A percentile compares a stretch with the other conserved stretches of the same genome.
Evolutionary conservation across 805 yeast genomes (phyloP).

Genomic region (Grigorovia transvaalensis): DNA sequence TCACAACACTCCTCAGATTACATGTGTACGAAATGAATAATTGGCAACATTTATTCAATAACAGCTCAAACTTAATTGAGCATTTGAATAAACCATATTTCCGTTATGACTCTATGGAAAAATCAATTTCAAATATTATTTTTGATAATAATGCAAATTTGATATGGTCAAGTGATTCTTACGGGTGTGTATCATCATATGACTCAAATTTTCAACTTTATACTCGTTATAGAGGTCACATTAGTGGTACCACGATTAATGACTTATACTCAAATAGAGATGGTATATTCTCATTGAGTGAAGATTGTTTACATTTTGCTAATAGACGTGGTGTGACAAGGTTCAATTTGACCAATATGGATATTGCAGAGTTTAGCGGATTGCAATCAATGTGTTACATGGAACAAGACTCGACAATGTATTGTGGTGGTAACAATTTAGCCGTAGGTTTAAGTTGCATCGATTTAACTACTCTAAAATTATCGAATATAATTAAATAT

Average conservation of each 20-base stretch:
- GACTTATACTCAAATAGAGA: slow-evolving; percentile 45
- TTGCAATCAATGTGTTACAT: slow-evolving; percentile 33
- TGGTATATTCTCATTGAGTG: slow-evolving; percentile 50
- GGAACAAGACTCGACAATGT: slow-evolving; percentile 31
- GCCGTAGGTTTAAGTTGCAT: slow-evolving; percentile 32
- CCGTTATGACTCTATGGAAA: slow-evolving; percentile 25
- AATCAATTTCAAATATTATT: slow-evolving; percentile 26
- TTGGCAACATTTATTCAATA: slow-evolving; percentile 27
- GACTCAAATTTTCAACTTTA: slow-evolving; percentile 45
- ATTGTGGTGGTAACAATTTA: slow-evolving; percentile 33
- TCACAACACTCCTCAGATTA: not conserved
- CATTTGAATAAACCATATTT: slow-evolving; percentile 26
- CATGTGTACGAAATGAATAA: slow-evolving; percentile 19
- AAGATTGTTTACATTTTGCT: slow-evolving; percentile 41
- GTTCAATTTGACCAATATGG: slow-evolving; percentile 24
- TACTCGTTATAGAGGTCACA: slow-evolving; percentile 46
- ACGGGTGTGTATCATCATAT: slow-evolving; percentile 38
- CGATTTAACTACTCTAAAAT: slow-evolving; percentile 32
- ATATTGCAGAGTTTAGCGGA: slow-evolving; percentile 26
- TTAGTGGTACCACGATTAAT: slow-evolving; percentile 33
- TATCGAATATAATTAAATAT: slow-evolving; percentile 34
- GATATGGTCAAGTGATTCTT: slow-evolving; percentile 72
- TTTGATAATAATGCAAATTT: slow-evolving; percentile 72
- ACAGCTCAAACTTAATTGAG: slow-evolving; percentile 21
- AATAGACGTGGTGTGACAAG: slow-evolving; percentile 46